A percentile compares a stretch with the other conserved stretches of the same genome.
These are phyloP conservation scores for Ophiostoma sp. DNA, from an alignment of 2,329 filamentous ascomycete species.

Conservation along the genomic window DNA sequence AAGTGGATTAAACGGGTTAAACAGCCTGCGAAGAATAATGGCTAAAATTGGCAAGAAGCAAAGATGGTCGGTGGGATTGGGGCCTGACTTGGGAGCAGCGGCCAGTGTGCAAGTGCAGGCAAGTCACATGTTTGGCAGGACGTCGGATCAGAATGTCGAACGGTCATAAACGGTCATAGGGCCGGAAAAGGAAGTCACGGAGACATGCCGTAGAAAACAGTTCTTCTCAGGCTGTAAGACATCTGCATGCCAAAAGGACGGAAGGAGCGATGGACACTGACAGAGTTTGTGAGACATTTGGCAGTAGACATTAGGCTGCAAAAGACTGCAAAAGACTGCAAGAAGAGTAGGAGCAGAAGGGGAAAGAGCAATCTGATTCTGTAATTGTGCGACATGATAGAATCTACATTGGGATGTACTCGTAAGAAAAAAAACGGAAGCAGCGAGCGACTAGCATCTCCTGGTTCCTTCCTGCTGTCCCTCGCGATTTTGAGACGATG, in stretches of 20 bases:
- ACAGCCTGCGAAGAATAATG: neutral
- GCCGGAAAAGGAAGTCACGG: neutral
- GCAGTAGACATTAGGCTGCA: too few relatives aligned
- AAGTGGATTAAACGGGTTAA: neutral
- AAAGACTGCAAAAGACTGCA: neutral
- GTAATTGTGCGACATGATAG: neutral
- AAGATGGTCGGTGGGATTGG: slow-evolving; percentile 3
- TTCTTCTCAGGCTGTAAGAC: neutral
- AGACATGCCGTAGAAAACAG: neutral
- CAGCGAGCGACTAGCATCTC: neutral
- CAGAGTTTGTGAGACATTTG: slow-evolving; percentile 11
- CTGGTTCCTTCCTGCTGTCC: neutral
- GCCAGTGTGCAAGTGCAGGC: neutral
- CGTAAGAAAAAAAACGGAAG: neutral
- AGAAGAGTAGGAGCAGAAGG: neutral
- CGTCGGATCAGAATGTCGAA: neutral
- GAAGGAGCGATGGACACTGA: neutral
- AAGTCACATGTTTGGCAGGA: neutral
- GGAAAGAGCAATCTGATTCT: neutral
- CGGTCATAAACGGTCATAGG: neutral
- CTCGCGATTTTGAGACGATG: neutral
- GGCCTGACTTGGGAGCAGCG: neutral
- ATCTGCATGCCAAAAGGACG: neutral
- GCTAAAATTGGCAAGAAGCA: neutral
- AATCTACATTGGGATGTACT: neutral